Evolutionary conservation across 768 basidiomycete genomes (phyloP).

Genomic region (Russula ochroleuca): DNA sequence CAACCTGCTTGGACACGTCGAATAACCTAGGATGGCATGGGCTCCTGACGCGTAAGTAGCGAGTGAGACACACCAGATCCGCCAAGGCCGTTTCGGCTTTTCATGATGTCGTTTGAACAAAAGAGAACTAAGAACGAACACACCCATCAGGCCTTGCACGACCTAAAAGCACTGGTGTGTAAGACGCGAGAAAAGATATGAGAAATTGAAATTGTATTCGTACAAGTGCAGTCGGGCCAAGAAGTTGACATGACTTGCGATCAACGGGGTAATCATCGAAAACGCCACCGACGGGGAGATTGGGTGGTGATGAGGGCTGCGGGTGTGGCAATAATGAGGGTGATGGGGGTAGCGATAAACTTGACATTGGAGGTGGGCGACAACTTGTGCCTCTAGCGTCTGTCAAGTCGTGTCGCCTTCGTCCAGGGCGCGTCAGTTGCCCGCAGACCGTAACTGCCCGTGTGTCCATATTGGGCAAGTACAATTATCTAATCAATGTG

Average conservation of each 20-base stretch:
- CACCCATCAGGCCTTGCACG: conserved; percentile 85
- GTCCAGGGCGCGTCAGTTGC: too few species aligned
- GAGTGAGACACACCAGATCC: conserved; percentile 66
- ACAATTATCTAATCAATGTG: too few species aligned
- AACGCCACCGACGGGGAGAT: conserved; percentile 15
- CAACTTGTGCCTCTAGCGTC: not conserved
- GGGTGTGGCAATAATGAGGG: too few species aligned
- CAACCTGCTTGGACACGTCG: conserved; percentile 88
- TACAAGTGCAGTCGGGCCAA: conserved; percentile 47
- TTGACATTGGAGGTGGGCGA: conserved; percentile 9
- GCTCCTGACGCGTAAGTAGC: not conserved
- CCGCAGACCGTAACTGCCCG: too few species aligned
- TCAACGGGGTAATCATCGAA: conserved; percentile 41
- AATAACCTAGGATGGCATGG: conserved; percentile 59
- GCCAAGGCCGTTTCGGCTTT: conserved; percentile 80
- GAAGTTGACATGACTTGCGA: conserved; percentile 41
- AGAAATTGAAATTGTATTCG: conserved; percentile 26
- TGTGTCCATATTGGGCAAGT: too few species aligned
- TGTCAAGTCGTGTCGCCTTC: too few species aligned
- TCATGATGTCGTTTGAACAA: conserved; percentile 88
- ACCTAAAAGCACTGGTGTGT: conserved; percentile 42
- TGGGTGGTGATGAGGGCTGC: not conserved
- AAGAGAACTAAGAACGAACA: conserved; percentile 82
- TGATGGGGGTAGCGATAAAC: not conserved
- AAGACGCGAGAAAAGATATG: not conserved